phyloP scores from a whole-genome alignment of 129 eudicot species.

The Centrapalus pauciflorus region DNA sequence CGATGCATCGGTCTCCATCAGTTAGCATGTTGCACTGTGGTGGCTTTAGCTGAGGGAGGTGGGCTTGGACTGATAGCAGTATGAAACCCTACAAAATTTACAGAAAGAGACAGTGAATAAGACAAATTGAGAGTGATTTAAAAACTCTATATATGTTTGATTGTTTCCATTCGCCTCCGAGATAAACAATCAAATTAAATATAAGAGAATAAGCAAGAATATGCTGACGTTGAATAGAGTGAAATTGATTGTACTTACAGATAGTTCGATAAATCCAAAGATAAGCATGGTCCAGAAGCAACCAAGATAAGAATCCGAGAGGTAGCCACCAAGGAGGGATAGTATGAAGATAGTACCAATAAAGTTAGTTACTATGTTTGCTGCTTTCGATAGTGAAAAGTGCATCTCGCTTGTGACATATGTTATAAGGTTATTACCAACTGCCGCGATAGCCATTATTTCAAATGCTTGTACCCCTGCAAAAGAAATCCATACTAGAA shows the following conservation, averaged over 20 bases:
- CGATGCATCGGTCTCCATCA: slow-evolving; percentile 47
- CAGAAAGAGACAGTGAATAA: neutral
- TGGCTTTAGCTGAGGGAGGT: slow-evolving; percentile 79
- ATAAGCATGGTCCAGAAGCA: slow-evolving; percentile 96
- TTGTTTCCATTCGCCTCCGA: neutral
- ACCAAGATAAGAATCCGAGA: slow-evolving; percentile 89
- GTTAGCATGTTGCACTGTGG: slow-evolving; percentile 71
- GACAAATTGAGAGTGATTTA: neutral
- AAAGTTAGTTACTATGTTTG: slow-evolving; percentile 89
- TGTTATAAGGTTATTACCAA: slow-evolving; percentile 89
- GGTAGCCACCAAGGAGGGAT: slow-evolving; percentile 84
- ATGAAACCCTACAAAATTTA: slow-evolving; percentile 61
- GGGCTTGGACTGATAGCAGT: slow-evolving; percentile 81
- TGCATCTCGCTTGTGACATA: slow-evolving; percentile 95
- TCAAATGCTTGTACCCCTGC: slow-evolving; percentile 90
- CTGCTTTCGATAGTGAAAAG: slow-evolving; percentile 68
- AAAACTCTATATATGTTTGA: neutral
- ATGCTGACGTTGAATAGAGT: neutral
- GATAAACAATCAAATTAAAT: neutral
- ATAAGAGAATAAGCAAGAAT: neutral
- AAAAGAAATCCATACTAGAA: neutral
- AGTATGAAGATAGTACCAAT: slow-evolving; percentile 80
- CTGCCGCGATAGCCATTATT: slow-evolving; percentile 97
- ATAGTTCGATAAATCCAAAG: slow-evolving; percentile 90
- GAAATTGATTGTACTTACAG: slow-evolving; percentile 35